Percentiles rank a stretch among this genome's conserved stretches.
Conservation (phyloP, 2,329 filamentous ascomycete genomes). For the Colletotrichum spaethianum region DNA sequence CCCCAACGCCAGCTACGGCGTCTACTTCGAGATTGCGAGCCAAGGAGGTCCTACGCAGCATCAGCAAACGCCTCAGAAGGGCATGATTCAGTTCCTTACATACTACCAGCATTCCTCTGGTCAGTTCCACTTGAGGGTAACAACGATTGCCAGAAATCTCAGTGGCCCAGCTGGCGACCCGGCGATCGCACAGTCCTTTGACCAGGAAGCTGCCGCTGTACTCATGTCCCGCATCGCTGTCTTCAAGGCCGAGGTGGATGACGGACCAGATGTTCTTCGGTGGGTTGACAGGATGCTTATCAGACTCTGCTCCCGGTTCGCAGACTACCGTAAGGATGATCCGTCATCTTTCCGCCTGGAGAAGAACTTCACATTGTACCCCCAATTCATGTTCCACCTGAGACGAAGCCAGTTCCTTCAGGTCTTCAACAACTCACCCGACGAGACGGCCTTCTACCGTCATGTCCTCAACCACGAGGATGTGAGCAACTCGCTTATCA, state of each 20-base stretch:
- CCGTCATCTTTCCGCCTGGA: slow-evolving; percentile 96
- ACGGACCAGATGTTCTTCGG: slow-evolving; percentile 96
- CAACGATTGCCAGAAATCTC: slow-evolving; percentile 90
- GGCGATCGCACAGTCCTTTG: slow-evolving; percentile 95
- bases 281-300: slow-evolving; percentile 99
- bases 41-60: slow-evolving; percentile 90
- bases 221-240: slow-evolving; percentile 99
- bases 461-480: slow-evolving; percentile 98
- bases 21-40: slow-evolving; percentile 98
- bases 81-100: slow-evolving; percentile 97
- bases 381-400: slow-evolving; percentile 99
- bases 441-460: slow-evolving; percentile 98
- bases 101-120: slow-evolving; percentile 99
- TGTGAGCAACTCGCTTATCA: slow-evolving; percentile 94
- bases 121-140: slow-evolving; percentile 95
- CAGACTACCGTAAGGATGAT: slow-evolving; percentile 98
- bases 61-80: slow-evolving; percentile 89
- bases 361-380: slow-evolving; percentile 99
- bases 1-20: slow-evolving; percentile 90
- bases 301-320: slow-evolving; percentile 93
- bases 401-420: slow-evolving; percentile 97
- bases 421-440: slow-evolving; percentile 99
- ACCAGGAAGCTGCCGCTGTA: slow-evolving; percentile 97
- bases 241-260: slow-evolving; percentile 98
- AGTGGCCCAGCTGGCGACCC: slow-evolving; percentile 96